Base-by-base conservation (phyloP, 768 basidiomycete species). In the Russula sp. region DNA sequence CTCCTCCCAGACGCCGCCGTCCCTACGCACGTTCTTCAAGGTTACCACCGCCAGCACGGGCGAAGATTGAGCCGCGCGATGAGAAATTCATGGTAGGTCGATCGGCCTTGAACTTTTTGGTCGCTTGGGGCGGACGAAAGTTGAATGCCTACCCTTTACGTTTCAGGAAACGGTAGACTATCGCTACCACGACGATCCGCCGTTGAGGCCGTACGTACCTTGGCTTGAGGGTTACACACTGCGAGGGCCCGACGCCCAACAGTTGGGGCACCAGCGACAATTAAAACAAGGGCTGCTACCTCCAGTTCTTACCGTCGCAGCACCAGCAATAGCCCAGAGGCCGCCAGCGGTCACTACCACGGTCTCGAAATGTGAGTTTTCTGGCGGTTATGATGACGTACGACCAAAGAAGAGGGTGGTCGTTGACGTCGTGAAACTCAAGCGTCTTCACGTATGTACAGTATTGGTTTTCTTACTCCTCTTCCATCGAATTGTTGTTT, bases 161-260 rank as follows among this genome's bases (percentile, higher is more conserved):
- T 49, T 49, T 26, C 16, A 64, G 64, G 13, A 65, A 44, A 65
- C 59, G 22, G 64, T 65, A 18, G 64, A 65, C 24, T 61, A 61
- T 57, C 64, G 64, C 20, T 61, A 28, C 49, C 48, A 52, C 34
- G 59, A 46, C 11, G 44, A 55, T 11, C 58, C 50, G 3, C 55
- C 54, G 28, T 44, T 22, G 22, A 36, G n/a, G 63, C 52, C 46
- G 2, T 60, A 42, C 22, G 63, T 64, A n/a, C 44, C 63, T 5
- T 60, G 53, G 58, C 58, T 22, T 30, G 50, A 52, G 50, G 59
- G 50, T 22, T 52, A 32, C 50, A 16, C 26, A 32, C n/a, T 22
- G 28, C 36, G n/a, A 5, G 20, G 36, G 38, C 18, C 20, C 6
- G 49, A 20, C 8, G 20, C 26, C 40, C 40, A 52, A n/a, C 59